A percentile compares a stretch with the other conserved stretches of the same genome.
These are phyloP conservation scores for Calocybe gangraenosa DNA, from an alignment of 768 basidiomycete genomes.

Conservation along the genomic window DNA sequence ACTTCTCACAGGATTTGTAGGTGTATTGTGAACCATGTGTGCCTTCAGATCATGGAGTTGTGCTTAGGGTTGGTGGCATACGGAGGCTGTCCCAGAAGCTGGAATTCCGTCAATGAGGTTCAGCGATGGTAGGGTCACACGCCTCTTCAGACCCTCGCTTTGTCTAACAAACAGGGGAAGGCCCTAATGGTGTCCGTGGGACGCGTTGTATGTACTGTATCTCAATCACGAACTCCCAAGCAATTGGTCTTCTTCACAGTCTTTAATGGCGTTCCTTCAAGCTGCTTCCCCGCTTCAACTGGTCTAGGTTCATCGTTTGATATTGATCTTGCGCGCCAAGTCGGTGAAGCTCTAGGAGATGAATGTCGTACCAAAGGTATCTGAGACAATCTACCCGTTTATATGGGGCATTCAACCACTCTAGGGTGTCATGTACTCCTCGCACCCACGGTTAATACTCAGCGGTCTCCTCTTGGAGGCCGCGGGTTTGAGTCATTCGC, in stretches of 20 bases:
- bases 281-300: slow-evolving; percentile 55
- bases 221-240: slow-evolving; percentile 38
- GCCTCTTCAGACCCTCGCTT: not conserved
- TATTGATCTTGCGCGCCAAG: slow-evolving; percentile 37
- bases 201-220: slow-evolving; percentile 34
- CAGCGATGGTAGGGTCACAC: slow-evolving; percentile 36
- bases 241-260: slow-evolving; percentile 32
- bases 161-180: slow-evolving; percentile 17
- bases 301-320: slow-evolving; percentile 57
- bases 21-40: slow-evolving; percentile 5
- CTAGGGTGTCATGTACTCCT: slow-evolving; percentile 44
- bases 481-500: slow-evolving; percentile 61
- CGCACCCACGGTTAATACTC: slow-evolving; percentile 65
- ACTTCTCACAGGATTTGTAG: slow-evolving; percentile 37
- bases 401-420: not conserved
- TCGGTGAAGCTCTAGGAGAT: slow-evolving; percentile 50
- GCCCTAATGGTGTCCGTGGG: slow-evolving; percentile 48
- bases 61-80: slow-evolving; percentile 45
- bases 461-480: slow-evolving; percentile 54
- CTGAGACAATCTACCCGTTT: too few relatives aligned
- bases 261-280: slow-evolving; percentile 53
- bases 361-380: slow-evolving; percentile 47
- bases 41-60: not conserved
- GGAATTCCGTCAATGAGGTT: slow-evolving; percentile 39
- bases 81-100: slow-evolving; percentile 34